Evolutionary conservation across 805 yeast species (phyloP).

Genomic region (Monosporozyma yasuniensis): DNA sequence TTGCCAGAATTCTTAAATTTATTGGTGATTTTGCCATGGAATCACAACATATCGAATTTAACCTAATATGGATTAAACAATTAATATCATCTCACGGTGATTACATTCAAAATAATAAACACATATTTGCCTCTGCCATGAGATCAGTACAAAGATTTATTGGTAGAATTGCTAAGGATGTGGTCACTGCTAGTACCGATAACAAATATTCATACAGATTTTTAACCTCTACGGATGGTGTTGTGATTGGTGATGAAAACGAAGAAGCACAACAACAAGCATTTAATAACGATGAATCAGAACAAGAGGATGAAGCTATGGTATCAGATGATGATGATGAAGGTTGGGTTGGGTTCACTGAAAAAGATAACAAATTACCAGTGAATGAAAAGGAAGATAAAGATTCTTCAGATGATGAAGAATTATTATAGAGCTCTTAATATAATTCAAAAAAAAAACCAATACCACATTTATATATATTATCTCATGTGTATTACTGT

Average conservation of each 20-base stretch:
- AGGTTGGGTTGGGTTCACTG: conserved; percentile 29
- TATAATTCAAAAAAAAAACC: background rate
- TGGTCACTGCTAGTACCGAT: conserved; percentile 44
- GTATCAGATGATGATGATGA: conserved; percentile 32
- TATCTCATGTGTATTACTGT: background rate
- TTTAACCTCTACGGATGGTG: conserved; percentile 33
- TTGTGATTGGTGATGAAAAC: conserved; percentile 21
- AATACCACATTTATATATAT: background rate
- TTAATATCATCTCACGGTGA: conserved; percentile 68
- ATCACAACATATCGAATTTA: conserved; percentile 78
- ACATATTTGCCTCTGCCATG: conserved; percentile 52
- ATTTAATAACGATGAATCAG: conserved; percentile 26
- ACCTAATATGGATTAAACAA: conserved; percentile 69
- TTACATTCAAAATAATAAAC: conserved; percentile 54
- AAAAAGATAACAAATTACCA: conserved; percentile 20
- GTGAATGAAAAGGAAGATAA: conserved; percentile 11
- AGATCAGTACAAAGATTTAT: conserved; percentile 70
- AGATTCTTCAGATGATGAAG: conserved; percentile 25
- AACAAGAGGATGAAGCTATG: conserved; percentile 13
- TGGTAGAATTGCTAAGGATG: conserved; percentile 64
- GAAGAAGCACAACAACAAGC: conserved; percentile 27
- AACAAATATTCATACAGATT: conserved; percentile 50
- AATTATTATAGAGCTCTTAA: conserved; percentile 11
- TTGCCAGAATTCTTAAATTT: conserved; percentile 56
- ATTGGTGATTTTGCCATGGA: conserved; percentile 60